Conservation (phyloP, 257 asterid genomes). For the Solanum rostratum region DNA sequence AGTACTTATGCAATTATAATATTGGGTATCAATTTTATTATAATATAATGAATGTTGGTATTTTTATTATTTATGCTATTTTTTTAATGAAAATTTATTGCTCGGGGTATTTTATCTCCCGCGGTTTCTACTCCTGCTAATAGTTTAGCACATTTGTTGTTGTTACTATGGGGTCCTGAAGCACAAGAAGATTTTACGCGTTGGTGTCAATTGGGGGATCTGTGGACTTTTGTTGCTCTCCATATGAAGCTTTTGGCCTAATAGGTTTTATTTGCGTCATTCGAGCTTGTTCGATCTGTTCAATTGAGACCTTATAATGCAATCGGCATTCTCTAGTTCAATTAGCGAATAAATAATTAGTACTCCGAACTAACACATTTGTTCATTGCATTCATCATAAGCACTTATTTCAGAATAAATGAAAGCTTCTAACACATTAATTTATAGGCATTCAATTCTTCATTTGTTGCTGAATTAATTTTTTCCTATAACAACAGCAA, state of each 20-base stretch:
- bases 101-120: not conserved
- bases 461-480: too few relatives aligned
- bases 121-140: not conserved
- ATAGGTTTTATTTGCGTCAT: not conserved
- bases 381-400: too few relatives aligned
- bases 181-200: not conserved
- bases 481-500: too few relatives aligned
- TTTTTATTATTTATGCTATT: too few relatives aligned
- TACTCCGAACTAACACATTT: too few relatives aligned
- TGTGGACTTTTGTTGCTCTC: not conserved
- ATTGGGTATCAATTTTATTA: not conserved
- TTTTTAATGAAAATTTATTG: not conserved
- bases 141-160: not conserved
- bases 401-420: too few relatives aligned
- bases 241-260: not conserved
- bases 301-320: not conserved
- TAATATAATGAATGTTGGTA: not conserved
- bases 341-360: too few relatives aligned
- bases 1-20: not conserved
- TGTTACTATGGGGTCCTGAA: not conserved
- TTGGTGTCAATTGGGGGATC: not conserved
- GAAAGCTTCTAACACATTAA: too few relatives aligned
- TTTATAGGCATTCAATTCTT: too few relatives aligned
- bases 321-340: not conserved
- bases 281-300: not conserved